phyloP scores from a whole-genome alignment of 2,329 filamentous ascomycete species.

The Westerdykella ornata region DNA sequence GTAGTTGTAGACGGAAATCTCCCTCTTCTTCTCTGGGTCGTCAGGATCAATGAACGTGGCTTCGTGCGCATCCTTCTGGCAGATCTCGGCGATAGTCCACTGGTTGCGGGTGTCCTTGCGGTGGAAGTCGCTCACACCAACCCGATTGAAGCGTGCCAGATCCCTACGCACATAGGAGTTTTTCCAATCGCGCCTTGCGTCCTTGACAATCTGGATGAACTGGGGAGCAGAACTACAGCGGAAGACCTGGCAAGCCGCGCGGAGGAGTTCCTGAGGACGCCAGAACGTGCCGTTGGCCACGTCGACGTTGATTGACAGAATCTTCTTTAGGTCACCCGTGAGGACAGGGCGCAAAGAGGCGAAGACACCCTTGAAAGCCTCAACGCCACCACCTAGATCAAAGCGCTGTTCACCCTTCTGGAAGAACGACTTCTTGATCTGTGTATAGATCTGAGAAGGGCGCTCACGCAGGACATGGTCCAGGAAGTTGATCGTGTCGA shows the following conservation, averaged over 20 bases:
- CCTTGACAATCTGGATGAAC: constrained; percentile 21
- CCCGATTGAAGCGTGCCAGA: constrained; percentile 40
- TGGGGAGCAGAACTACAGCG: constrained; percentile 22
- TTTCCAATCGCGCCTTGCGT: constrained; percentile 23
- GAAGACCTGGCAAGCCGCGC: constrained; percentile 31
- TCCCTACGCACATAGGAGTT: constrained; percentile 25
- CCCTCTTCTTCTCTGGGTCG: constrained; percentile 53
- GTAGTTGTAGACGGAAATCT: constrained; percentile 52
- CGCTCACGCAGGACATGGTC: constrained; percentile 80
- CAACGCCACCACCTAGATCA: constrained; percentile 58
- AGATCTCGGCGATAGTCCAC: constrained; percentile 49
- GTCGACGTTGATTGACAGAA: constrained; percentile 79
- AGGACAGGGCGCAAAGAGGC: constrained; percentile 73
- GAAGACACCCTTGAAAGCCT: constrained; percentile 85
- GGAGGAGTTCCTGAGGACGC: constrained; percentile 40
- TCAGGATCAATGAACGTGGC: constrained; percentile 52
- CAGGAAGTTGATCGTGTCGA: constrained; percentile 81
- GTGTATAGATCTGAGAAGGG: constrained; percentile 60
- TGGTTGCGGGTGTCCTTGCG: constrained; percentile 30
- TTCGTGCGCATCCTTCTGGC: constrained; percentile 38
- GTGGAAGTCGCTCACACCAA: constrained; percentile 39
- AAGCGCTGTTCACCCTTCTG: constrained; percentile 44
- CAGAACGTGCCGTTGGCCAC: constrained; percentile 91
- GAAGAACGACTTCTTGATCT: constrained; percentile 82
- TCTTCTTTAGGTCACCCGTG: constrained; percentile 44